Conservation (phyloP, 108 stramenopile species). For the Skeletonema marinoi region DNA sequence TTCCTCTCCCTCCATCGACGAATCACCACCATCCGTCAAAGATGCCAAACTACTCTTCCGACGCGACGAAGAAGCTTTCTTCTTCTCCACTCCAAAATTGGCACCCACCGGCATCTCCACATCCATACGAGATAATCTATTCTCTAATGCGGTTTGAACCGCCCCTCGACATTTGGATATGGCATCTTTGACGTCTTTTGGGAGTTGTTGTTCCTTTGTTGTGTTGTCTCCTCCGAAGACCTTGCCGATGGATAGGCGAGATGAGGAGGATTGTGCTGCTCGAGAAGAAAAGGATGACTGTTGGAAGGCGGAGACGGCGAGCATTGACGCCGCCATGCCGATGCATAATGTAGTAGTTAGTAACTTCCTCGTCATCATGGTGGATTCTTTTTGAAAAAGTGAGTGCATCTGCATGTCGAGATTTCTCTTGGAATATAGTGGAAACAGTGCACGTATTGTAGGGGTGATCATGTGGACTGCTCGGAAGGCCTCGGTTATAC, state of each 20-base stretch:
- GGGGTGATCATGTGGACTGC: no score
- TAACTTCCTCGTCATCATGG: not conserved
- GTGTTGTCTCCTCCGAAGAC: constrained; percentile 33
- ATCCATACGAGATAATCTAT: constrained; percentile 65
- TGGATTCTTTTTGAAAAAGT: no score
- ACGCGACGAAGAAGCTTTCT: constrained; percentile 8
- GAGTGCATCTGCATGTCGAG: no score
- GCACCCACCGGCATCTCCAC: constrained; percentile 86
- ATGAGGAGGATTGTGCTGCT: constrained; percentile 1
- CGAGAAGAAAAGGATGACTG: not conserved
- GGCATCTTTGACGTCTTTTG: constrained; percentile 83
- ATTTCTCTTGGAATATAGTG: no score
- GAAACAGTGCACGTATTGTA: no score
- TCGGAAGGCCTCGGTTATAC: no score
- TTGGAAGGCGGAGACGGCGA: not conserved
- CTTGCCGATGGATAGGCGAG: constrained; percentile 29
- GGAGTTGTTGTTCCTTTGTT: constrained; percentile 51
- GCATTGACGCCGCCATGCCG: not conserved
- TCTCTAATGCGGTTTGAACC: constrained; percentile 69
- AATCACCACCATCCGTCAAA: constrained; percentile 9
- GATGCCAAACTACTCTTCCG: constrained; percentile 41
- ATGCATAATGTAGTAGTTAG: not conserved
- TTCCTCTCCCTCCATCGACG: constrained; percentile 17
- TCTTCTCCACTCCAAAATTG: constrained; percentile 84
- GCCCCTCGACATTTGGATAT: constrained; percentile 75